Percentiles rank a stretch among this genome's conserved stretches.
Evolutionary conservation across 2,329 filamentous ascomycete species (phyloP).

Genomic region (Emmonsiellopsis sp.): DNA sequence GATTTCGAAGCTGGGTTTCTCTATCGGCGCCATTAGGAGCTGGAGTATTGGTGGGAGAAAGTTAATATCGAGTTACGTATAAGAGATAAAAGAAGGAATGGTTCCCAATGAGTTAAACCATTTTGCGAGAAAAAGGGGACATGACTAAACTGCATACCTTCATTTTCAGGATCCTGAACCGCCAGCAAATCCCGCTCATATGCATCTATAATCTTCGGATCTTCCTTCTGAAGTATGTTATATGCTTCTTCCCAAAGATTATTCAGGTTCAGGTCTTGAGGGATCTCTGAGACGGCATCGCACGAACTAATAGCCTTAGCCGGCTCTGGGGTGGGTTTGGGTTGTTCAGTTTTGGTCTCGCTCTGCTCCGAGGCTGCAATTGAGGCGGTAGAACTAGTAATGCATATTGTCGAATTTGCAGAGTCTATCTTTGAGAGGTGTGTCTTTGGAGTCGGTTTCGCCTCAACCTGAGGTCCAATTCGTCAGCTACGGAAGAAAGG

Average conservation of each 20-base stretch:
- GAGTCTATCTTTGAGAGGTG: neutral
- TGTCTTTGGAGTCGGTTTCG: neutral
- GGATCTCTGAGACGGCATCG: neutral
- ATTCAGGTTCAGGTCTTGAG: neutral
- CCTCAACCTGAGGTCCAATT: neutral
- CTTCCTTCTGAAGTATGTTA: neutral
- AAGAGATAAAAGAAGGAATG: neutral
- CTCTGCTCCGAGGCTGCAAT: neutral
- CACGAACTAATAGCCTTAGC: neutral
- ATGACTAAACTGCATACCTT: neutral
- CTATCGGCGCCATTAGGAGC: neutral
- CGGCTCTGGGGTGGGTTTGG: neutral
- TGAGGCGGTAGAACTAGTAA: neutral
- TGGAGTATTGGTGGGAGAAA: neutral
- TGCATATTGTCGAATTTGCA: neutral
- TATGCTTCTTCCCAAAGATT: slow-evolving; percentile 2
- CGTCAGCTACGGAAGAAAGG: neutral
- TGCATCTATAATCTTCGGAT: neutral
- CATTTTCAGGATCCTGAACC: neutral
- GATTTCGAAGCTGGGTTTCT: neutral
- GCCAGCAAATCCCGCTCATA: neutral
- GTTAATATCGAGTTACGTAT: too few species aligned
- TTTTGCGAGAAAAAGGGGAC: neutral
- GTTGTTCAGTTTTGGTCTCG: neutral
- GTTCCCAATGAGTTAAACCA: neutral